Conservation (phyloP, 1,139 yeast genomes). For the Lodderomyces metapsilosis region DNA sequence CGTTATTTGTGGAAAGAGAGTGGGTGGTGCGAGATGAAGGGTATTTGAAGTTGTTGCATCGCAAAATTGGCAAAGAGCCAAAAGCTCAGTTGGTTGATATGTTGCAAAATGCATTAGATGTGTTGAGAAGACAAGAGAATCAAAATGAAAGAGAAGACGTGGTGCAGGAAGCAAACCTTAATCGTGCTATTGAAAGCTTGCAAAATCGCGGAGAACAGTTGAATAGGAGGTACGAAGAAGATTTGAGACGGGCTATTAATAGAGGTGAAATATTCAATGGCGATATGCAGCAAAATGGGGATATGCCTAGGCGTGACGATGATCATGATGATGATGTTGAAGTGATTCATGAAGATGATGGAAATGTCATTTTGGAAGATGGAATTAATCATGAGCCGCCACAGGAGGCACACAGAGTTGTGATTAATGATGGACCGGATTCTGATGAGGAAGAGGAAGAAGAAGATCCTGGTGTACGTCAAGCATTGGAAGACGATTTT, state of each 20-base stretch:
- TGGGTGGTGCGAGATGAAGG: slow-evolving; percentile 74
- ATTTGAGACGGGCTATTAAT: slow-evolving; percentile 21
- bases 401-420: slow-evolving; percentile 3
- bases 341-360: slow-evolving; percentile 4
- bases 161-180: slow-evolving; percentile 25
- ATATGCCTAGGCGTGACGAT: not conserved
- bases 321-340: slow-evolving; percentile 9
- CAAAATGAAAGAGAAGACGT: slow-evolving; percentile 19
- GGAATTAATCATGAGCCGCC: slow-evolving; percentile 5
- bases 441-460: slow-evolving; percentile 8
- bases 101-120: slow-evolving; percentile 31
- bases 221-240: slow-evolving; percentile 18
- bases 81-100: slow-evolving; percentile 41
- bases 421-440: slow-evolving; percentile 4
- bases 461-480: slow-evolving; percentile 6
- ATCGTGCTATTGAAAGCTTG: slow-evolving; percentile 32
- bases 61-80: slow-evolving; percentile 58
- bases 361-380: slow-evolving; percentile 1
- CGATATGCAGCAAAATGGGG: slow-evolving; percentile 1
- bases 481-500: slow-evolving; percentile 2
- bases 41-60: slow-evolving; percentile 52
- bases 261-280: slow-evolving; percentile 11
- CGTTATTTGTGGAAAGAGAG: slow-evolving; percentile 60
- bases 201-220: slow-evolving; percentile 15
- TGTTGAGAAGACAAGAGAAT: slow-evolving; percentile 27